Base-by-base conservation (phyloP, 805 yeast genomes). In the Lachancea thermotolerans region DNA sequence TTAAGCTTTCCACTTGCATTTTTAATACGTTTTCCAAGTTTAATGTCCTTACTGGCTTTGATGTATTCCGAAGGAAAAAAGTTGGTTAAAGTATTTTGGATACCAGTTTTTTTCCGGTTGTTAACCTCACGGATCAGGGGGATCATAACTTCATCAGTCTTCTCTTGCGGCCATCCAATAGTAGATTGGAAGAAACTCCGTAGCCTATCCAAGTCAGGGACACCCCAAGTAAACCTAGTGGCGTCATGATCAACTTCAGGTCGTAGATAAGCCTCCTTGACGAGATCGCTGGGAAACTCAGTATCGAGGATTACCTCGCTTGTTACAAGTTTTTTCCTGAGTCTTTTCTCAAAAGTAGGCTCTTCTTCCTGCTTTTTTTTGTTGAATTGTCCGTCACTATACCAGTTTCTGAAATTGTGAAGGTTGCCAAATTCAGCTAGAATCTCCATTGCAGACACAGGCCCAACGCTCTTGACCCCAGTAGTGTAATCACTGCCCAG, bases 401-500 rank as follows among this genome's bases (percentile, higher is more conserved):
- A 61, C 79, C 81, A 61, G 37, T 68, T 57, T 47, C 65, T 59
- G 31, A 72, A 70, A 15, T 48, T 47, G 1, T 50, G 54, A 29
- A 79, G 60, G 21, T 62, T 59, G 1, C 76, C 79, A 65, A 91
- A 93, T 54, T 90, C 95, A 0, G 95, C 95, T 31, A 93, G 56
- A 15, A 93, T 77, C 62, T 93, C 97, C 78, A 88, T 78, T 0
- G 95, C 93, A 15, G 82, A 74, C 1, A 93, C 98, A 0, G 96
- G 96, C 1, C 99, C 99, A 48, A 93, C 75, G 2, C 98, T 95
- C 47, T 85, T 82, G 31, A 93, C 66, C 0, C 99, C 99, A 43
- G 82, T 86, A 0, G 99, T 90, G 60, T 93, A 93, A 66, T 93
- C 99, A 63, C 96, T 87, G 0, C 99, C 99, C 16, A 93, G 66